Percentiles rank a stretch among this genome's conserved stretches.
Evolutionary conservation across 176 grass and related monocot species (phyloP).

Genomic region (Luzula sylvatica): DNA sequence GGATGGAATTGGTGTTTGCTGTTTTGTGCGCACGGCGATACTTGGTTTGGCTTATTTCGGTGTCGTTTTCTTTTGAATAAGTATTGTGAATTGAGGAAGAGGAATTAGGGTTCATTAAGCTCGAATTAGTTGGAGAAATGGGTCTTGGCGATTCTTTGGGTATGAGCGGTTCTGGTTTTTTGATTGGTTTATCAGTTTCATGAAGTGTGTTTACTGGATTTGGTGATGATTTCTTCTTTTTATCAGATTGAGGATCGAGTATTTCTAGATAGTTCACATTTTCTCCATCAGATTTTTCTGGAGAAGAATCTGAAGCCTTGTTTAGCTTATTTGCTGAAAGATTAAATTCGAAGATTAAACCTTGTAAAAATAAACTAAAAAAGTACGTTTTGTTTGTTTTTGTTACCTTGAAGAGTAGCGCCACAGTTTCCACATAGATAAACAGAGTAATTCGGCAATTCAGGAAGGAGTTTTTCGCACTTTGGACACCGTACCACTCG

Average conservation of each 20-base stretch:
- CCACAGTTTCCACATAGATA: slow-evolving; percentile 90
- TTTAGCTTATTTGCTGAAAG: slow-evolving; percentile 57
- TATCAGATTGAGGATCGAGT: slow-evolving; percentile 34
- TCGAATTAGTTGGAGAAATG: neutral
- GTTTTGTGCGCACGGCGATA: slow-evolving; percentile 37
- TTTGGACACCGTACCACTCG: slow-evolving; percentile 82
- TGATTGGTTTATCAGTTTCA: slow-evolving; percentile 5
- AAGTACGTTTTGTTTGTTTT: neutral
- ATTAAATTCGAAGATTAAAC: slow-evolving; percentile 12
- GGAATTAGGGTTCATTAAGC: slow-evolving; percentile 20
- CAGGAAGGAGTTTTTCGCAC: slow-evolving; percentile 95
- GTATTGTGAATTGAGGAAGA: slow-evolving; percentile 21
- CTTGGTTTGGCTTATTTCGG: slow-evolving; percentile 26
- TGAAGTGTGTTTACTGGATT: neutral
- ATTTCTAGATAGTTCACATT: slow-evolving; percentile 70
- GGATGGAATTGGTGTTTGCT: slow-evolving; percentile 3
- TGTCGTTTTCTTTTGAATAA: slow-evolving; percentile 21
- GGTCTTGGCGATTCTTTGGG: neutral
- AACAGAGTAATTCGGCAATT: slow-evolving; percentile 66
- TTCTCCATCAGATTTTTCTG: slow-evolving; percentile 34
- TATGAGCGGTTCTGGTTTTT: neutral
- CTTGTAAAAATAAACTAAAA: neutral
- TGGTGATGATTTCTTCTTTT: slow-evolving; percentile 27
- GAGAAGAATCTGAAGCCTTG: slow-evolving; percentile 28
- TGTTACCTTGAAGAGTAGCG: slow-evolving; percentile 67